These are phyloP conservation scores for Saccharomycopsis synnaedendra DNA, from an alignment of 805 yeast genomes.

Conservation along the genomic window DNA sequence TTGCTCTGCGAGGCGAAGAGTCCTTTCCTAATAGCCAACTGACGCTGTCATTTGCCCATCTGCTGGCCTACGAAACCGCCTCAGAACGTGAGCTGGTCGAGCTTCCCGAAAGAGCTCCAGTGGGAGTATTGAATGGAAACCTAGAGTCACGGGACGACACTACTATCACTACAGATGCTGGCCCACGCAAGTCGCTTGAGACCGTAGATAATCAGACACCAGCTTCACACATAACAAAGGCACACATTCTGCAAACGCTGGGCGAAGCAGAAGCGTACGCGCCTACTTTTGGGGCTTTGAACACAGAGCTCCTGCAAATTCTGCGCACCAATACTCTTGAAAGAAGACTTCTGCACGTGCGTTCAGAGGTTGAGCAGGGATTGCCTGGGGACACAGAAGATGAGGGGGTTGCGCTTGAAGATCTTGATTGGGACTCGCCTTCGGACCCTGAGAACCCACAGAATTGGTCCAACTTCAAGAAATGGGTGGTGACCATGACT, in stretches of 20 bases:
- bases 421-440: slow-evolving; percentile 50
- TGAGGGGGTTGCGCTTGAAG: slow-evolving; percentile 21
- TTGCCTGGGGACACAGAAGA: not conserved
- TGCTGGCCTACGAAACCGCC: slow-evolving; percentile 7
- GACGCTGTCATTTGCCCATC: slow-evolving; percentile 4
- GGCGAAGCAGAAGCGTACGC: no score
- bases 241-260: no score
- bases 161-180: not conserved
- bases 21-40: slow-evolving; percentile 1
- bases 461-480: slow-evolving; percentile 55
- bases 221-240: no score
- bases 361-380: not conserved
- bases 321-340: slow-evolving; percentile 1
- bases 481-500: slow-evolving; percentile 55
- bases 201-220: no score
- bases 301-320: slow-evolving; percentile 4
- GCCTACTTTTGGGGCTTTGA: not conserved
- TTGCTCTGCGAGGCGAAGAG: not conserved
- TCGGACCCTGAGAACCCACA: slow-evolving; percentile 53
- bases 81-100: slow-evolving; percentile 1
- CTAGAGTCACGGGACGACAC: not conserved
- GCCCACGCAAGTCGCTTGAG: no score
- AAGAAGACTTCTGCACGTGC: slow-evolving; percentile 4
- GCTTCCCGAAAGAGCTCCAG: not conserved
- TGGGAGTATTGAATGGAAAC: not conserved